phyloP scores from a whole-genome alignment of 2,329 filamentous ascomycete species.

The Colletotrichum tofieldiae region DNA sequence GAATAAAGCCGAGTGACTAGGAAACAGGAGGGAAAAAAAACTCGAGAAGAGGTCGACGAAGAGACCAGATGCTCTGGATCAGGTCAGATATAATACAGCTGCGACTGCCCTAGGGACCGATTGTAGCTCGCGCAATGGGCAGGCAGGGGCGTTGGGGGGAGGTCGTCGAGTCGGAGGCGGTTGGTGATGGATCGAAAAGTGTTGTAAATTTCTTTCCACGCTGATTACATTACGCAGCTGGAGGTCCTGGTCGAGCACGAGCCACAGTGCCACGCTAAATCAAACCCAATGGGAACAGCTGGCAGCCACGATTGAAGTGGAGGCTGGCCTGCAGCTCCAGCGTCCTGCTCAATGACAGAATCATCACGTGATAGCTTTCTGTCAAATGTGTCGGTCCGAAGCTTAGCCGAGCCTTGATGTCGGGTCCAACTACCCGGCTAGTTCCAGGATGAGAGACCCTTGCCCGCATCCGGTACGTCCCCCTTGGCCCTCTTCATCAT shows the following conservation, averaged over 20 bases:
- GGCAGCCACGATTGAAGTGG: constrained; percentile 32
- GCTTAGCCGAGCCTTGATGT: constrained; percentile 30
- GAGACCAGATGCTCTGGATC: constrained; percentile 11
- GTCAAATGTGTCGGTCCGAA: constrained; percentile 27
- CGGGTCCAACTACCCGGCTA: constrained; percentile 11
- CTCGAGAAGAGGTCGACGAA: constrained; percentile 44
- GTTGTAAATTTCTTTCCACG: constrained; percentile 45
- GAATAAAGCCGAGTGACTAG: constrained; percentile 47
- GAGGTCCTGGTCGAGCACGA: constrained; percentile 41
- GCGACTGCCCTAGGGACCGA: constrained; percentile 30
- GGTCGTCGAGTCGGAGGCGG: constrained; percentile 38
- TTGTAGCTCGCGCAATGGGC: constrained; percentile 39
- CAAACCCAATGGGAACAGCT: constrained; percentile 29
- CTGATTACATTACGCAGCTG: constrained; percentile 42
- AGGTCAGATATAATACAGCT: constrained; percentile 20
- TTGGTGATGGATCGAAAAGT: constrained; percentile 31
- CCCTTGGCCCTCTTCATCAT: constrained; percentile 25
- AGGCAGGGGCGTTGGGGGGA: constrained; percentile 33
- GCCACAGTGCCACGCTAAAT: constrained; percentile 35
- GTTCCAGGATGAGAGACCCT: constrained; percentile 30
- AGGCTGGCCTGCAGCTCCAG: constrained; percentile 9
- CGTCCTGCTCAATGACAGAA: constrained; percentile 4
- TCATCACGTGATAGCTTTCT: constrained; percentile 11
- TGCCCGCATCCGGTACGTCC: constrained; percentile 37
- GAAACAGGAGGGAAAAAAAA: constrained; percentile 43